A percentile compares a stretch with the other conserved stretches of the same genome.
Evolutionary conservation across 2,329 filamentous ascomycete genomes (phyloP).

Genomic region (Pseudogymnoascus sp.): DNA sequence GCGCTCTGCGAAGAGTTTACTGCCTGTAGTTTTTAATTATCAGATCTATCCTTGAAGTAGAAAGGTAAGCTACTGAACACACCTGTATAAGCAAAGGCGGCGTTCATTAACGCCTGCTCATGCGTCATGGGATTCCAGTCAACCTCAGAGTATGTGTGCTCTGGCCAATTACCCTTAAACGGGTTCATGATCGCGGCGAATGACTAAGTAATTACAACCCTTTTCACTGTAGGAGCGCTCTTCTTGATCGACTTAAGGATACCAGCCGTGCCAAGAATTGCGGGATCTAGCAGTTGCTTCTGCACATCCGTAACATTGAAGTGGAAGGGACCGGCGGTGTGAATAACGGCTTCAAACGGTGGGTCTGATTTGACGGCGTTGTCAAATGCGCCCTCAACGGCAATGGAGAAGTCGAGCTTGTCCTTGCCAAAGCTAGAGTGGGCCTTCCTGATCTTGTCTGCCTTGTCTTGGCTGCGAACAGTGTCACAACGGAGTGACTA

Average conservation of each 20-base stretch:
- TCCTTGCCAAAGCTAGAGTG: slow-evolving; percentile 23
- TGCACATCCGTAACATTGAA: slow-evolving; percentile 22
- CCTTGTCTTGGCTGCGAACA: slow-evolving; percentile 39
- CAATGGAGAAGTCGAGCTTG: slow-evolving; percentile 43
- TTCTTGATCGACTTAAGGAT: slow-evolving; percentile 40
- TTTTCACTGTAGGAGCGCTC: slow-evolving; percentile 30
- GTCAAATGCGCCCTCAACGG: slow-evolving; percentile 60
- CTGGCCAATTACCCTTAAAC: slow-evolving; percentile 23
- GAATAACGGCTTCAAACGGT: slow-evolving; percentile 59
- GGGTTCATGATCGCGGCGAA: slow-evolving; percentile 54
- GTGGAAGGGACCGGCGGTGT: slow-evolving; percentile 56
- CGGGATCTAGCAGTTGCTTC: slow-evolving; percentile 43
- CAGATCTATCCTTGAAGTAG: background rate
- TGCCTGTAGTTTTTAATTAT: slow-evolving; percentile 14
- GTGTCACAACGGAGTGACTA: slow-evolving; percentile 34
- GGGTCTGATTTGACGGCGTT: slow-evolving; percentile 29
- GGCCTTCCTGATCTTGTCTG: slow-evolving; percentile 33
- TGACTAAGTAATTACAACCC: slow-evolving; percentile 50
- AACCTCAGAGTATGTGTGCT: slow-evolving; percentile 41
- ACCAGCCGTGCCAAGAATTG: slow-evolving; percentile 44
- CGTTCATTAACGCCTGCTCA: slow-evolving; percentile 35
- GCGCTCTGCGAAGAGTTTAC: slow-evolving; percentile 58
- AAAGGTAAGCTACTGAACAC: background rate
- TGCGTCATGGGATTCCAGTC: slow-evolving; percentile 48
- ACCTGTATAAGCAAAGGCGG: slow-evolving; percentile 30